Conservation (phyloP, 441 rosid species). For the Arabidopsis hybrid region DNA sequence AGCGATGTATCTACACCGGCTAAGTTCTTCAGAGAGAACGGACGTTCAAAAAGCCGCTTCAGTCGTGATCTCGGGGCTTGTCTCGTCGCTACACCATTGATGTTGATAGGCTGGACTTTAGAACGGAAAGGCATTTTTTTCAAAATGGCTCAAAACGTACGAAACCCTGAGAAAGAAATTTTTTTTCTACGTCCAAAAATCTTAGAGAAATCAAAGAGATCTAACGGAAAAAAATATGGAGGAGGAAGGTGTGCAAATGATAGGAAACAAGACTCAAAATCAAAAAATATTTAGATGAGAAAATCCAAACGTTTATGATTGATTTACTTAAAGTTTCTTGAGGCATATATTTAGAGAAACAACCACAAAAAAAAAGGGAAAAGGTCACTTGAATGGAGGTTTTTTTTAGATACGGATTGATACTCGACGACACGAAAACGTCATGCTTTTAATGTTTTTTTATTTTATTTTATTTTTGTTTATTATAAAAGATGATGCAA, state of each 20-base stretch:
- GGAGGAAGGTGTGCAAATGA: not conserved
- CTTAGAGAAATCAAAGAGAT: slow-evolving; percentile 4
- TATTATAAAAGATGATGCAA: slow-evolving; percentile 8
- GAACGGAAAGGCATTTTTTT: slow-evolving; percentile 52
- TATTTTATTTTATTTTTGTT: not conserved
- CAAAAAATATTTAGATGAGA: not conserved
- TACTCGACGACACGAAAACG: slow-evolving; percentile 47
- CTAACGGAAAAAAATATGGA: not conserved
- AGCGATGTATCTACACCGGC: slow-evolving; percentile 38
- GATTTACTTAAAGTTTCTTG: slow-evolving; percentile 35
- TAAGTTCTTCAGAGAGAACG: slow-evolving; percentile 52
- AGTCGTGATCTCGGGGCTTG: slow-evolving; percentile 63
- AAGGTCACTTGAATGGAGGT: slow-evolving; percentile 42
- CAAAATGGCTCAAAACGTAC: not conserved
- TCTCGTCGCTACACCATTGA: slow-evolving; percentile 37
- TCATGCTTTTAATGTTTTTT: slow-evolving; percentile 25
- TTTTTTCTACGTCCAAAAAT: not conserved
- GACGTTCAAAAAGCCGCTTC: slow-evolving; percentile 74
- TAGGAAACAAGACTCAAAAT: not conserved
- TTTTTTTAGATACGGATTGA: slow-evolving; percentile 17
- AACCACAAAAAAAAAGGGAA: not conserved
- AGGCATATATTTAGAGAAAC: not conserved
- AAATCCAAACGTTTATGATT: not conserved
- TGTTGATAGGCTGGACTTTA: slow-evolving; percentile 74
- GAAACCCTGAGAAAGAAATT: not conserved